Percentiles rank a stretch among this genome's conserved stretches.
Conservation (phyloP, 2,329 filamentous ascomycete species). For the Monosporascus sp. region DNA sequence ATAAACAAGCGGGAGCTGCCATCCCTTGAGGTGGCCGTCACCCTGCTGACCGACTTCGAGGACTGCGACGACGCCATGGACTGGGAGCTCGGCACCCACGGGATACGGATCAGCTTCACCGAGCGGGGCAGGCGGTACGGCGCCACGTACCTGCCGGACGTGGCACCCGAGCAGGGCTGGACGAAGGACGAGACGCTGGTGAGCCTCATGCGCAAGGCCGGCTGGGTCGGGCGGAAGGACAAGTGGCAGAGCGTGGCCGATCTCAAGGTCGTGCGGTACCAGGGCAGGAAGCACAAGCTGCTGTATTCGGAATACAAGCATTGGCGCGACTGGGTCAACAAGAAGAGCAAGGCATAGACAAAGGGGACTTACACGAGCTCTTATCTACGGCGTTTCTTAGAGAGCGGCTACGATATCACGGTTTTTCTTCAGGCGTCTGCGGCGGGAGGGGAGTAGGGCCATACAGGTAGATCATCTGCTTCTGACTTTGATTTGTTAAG, state of each 20-base stretch:
- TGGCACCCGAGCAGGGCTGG: conserved; percentile 91
- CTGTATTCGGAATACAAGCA: conserved; percentile 68
- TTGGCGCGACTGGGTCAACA: conserved; percentile 70
- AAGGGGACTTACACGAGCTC: not conserved
- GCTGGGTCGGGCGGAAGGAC: conserved; percentile 77
- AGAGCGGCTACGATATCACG: not conserved
- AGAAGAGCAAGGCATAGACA: conserved; percentile 17
- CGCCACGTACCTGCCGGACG: conserved; percentile 87
- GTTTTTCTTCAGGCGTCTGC: not conserved
- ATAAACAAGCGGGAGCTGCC: conserved; percentile 50
- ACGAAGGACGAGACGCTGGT: conserved; percentile 85
- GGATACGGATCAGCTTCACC: conserved; percentile 80
- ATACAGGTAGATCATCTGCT: not conserved
- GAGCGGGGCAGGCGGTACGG: conserved; percentile 69
- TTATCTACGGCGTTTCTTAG: not conserved
- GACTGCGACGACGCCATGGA: conserved; percentile 66
- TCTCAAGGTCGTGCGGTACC: conserved; percentile 76
- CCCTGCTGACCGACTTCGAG: conserved; percentile 82
- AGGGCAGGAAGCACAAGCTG: conserved; percentile 72
- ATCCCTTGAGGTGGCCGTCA: conserved; percentile 61
- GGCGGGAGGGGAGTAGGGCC: not conserved
- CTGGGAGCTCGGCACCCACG: conserved; percentile 83
- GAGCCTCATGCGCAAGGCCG: conserved; percentile 90
- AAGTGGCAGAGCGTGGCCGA: conserved; percentile 72
- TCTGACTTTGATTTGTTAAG: no score